phyloP scores from a whole-genome alignment of 2,329 filamentous ascomycete species.

The Byssochlamys sp. region DNA sequence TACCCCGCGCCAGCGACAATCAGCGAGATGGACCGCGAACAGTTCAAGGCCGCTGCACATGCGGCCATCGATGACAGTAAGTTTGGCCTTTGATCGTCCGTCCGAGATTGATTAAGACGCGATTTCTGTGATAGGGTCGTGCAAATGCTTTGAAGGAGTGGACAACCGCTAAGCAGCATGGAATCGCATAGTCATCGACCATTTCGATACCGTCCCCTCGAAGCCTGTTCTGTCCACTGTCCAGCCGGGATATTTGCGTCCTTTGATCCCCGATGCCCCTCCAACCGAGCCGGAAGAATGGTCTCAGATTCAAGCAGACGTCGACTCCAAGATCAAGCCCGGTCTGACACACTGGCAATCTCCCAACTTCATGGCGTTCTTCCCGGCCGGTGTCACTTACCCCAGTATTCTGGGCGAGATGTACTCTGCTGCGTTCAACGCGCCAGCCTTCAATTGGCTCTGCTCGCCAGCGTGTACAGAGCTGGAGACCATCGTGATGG shows the following conservation, averaged over 20 bases:
- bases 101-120: conserved; percentile 1
- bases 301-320: conserved; percentile 69
- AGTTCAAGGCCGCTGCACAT: conserved; percentile 69
- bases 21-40: conserved; percentile 59
- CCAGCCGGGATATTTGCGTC: conserved; percentile 73
- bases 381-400: conserved; percentile 71
- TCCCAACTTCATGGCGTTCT: conserved; percentile 93
- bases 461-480: conserved; percentile 88
- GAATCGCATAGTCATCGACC: conserved; percentile 57
- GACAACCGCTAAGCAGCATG: conserved; percentile 2
- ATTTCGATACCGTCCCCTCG: conserved; percentile 65
- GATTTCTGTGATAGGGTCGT: neutral
- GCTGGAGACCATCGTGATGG: conserved; percentile 82
- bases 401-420: conserved; percentile 83
- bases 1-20: neutral
- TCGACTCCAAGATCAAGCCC: conserved; percentile 77
- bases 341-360: conserved; percentile 92
- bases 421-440: conserved; percentile 79
- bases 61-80: conserved; percentile 73
- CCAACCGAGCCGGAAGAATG: conserved; percentile 59
- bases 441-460: conserved; percentile 93
- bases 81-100: conserved; percentile 20
- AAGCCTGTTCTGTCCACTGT: conserved; percentile 68
- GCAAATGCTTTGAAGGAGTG: neutral
- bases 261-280: conserved; percentile 65